Conservation (phyloP, 352 stramenopile species). For the Globisporangium camurandrum region DNA sequence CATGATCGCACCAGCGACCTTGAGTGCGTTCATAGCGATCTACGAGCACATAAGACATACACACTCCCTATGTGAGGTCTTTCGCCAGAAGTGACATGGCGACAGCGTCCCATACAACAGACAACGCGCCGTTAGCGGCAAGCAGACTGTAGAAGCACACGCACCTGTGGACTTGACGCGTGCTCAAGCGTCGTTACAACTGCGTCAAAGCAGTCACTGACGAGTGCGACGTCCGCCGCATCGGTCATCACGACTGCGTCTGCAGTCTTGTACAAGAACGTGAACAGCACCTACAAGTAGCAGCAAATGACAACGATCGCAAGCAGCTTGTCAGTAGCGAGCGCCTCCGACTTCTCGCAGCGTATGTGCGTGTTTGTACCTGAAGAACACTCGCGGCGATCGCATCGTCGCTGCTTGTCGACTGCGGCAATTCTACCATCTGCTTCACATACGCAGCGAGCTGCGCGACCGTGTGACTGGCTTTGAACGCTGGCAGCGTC, state of each 20-base stretch:
- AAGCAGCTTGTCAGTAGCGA: no score
- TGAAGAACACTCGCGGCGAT: conserved; percentile 9
- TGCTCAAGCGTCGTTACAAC: conserved; percentile 2
- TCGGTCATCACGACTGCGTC: conserved; percentile 3
- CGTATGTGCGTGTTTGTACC: background rate
- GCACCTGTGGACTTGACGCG: conserved; percentile 13
- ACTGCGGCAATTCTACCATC: background rate
- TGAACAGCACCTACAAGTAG: conserved; percentile 8
- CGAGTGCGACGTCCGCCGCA: background rate
- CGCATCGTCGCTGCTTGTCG: background rate
- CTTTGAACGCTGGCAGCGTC: conserved; percentile 6
- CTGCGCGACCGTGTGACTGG: conserved; percentile 1
- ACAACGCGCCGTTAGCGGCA: no score
- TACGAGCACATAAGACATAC: no score
- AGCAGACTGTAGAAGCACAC: background rate
- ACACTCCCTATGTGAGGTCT: no score
- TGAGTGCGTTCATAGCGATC: conserved; percentile 56
- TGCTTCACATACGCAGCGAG: conserved; percentile 4
- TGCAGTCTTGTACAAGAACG: conserved; percentile 11
- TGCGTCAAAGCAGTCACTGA: conserved; percentile 2
- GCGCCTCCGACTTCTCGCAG: background rate
- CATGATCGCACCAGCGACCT: conserved; percentile 46
- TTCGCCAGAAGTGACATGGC: background rate
- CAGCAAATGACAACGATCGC: no score
- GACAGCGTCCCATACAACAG: no score